Evolutionary conservation across 1,284 basidiomycete species (phyloP).

Genomic region (Taiwanofungus camphoratus): DNA sequence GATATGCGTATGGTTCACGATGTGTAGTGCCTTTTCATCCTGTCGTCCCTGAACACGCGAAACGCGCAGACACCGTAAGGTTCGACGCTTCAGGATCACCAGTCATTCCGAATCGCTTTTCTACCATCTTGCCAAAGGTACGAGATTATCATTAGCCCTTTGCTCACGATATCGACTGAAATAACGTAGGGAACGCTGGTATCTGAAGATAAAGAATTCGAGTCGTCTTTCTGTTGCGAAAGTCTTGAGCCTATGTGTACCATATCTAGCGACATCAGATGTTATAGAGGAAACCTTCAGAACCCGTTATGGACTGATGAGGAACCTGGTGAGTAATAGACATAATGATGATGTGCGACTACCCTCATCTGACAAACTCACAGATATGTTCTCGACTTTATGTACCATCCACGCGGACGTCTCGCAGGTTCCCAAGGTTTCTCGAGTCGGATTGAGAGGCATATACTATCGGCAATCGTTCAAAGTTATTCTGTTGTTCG

Average conservation of each 20-base stretch:
- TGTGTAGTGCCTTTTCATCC: slow-evolving; percentile 24
- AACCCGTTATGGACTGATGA: slow-evolving; percentile 41
- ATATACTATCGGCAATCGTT: slow-evolving; percentile 36
- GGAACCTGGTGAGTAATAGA: slow-evolving; percentile 32
- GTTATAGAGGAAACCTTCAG: slow-evolving; percentile 34
- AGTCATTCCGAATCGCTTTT: slow-evolving; percentile 28
- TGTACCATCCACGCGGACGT: slow-evolving; percentile 40
- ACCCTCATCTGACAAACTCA: not conserved
- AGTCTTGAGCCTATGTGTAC: slow-evolving; percentile 21
- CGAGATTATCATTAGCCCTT: not conserved
- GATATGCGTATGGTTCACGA: slow-evolving; percentile 30
- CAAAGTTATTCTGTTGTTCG: slow-evolving; percentile 45
- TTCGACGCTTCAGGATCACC: slow-evolving; percentile 27
- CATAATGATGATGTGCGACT: not conserved
- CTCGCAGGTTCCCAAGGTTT: slow-evolving; percentile 23
- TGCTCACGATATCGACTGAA: not conserved
- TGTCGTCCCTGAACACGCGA: slow-evolving; percentile 27
- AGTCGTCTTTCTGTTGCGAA: slow-evolving; percentile 32
- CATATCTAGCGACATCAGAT: slow-evolving; percentile 29
- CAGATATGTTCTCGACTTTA: slow-evolving; percentile 39
- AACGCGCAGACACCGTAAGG: slow-evolving; percentile 16
- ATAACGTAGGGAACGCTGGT: slow-evolving; percentile 29
- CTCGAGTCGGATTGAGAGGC: slow-evolving; percentile 13
- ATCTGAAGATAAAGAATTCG: slow-evolving; percentile 35
- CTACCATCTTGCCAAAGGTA: slow-evolving; percentile 30